A percentile compares a stretch with the other conserved stretches of the same genome.
These are phyloP conservation scores for Neonectria faginata DNA, from an alignment of 2,329 filamentous ascomycete genomes.

Conservation along the genomic window DNA sequence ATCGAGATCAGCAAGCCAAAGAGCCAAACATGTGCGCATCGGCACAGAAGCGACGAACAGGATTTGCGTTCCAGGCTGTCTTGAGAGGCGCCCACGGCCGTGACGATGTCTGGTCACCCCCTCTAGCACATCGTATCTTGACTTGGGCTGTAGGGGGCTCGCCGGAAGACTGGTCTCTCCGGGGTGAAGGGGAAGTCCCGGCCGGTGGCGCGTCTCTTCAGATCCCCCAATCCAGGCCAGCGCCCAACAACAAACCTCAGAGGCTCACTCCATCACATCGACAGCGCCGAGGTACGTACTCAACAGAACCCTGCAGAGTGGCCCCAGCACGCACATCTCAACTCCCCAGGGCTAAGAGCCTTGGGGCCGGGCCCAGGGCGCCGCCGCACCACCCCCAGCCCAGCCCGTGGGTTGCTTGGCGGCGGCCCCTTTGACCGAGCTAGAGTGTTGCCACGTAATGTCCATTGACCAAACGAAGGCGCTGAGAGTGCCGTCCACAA, in stretches of 20 bases:
- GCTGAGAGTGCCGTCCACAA: constrained; percentile 1
- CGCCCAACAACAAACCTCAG: constrained; percentile 6
- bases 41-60: constrained; percentile 10
- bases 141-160: constrained; percentile 15
- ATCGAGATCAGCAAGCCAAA: constrained; percentile 8
- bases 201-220: constrained; percentile 17
- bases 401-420: constrained; percentile 41
- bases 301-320: constrained; percentile 21
- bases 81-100: constrained; percentile 10
- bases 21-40: constrained; percentile 1
- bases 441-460: constrained; percentile 47
- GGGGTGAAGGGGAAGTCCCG: constrained; percentile 12
- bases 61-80: constrained; percentile 21
- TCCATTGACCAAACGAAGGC: constrained; percentile 26
- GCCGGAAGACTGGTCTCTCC: constrained; percentile 11
- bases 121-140: constrained; percentile 20
- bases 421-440: constrained; percentile 45
- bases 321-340: constrained; percentile 30
- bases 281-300: constrained; percentile 21
- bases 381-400: constrained; percentile 31
- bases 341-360: constrained; percentile 23
- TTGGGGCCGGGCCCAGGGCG: constrained; percentile 33
- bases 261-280: constrained; percentile 19
- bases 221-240: constrained; percentile 20
- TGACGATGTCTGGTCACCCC: background rate